These are phyloP conservation scores for Aechmea fasciata DNA, from an alignment of 176 grass and related monocot genomes.

Conservation along the genomic window DNA sequence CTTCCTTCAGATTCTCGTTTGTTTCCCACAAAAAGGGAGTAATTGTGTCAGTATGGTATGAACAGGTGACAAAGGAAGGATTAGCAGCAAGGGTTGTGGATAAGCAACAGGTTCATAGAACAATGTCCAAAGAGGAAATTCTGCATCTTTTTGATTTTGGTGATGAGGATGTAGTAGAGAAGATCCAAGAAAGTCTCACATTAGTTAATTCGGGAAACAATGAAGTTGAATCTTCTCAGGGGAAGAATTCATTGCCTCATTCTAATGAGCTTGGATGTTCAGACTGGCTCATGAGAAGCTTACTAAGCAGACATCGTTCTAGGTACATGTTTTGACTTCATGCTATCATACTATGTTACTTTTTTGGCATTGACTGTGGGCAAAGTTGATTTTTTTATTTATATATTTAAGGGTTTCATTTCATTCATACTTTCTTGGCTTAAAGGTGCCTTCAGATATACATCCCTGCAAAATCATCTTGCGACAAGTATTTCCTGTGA, in stretches of 20 bases:
- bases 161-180: constrained; percentile 67
- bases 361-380: background rate
- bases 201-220: constrained; percentile 17
- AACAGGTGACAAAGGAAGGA: constrained; percentile 95
- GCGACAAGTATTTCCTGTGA: too few relatives aligned
- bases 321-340: constrained; percentile 37
- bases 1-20: background rate
- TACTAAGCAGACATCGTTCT: constrained; percentile 51
- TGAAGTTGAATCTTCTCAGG: constrained; percentile 18
- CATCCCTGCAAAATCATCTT: too few relatives aligned
- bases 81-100: constrained; percentile 97
- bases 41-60: constrained; percentile 12
- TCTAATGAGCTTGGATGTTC: constrained; percentile 23
- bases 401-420: too few relatives aligned
- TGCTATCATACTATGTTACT: constrained; percentile 1
- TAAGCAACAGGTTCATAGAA: constrained; percentile 92
- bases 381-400: background rate
- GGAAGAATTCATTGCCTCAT: constrained; percentile 18
- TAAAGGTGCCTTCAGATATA: too few relatives aligned
- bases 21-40: background rate
- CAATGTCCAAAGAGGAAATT: constrained; percentile 97
- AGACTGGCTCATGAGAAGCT: constrained; percentile 68
- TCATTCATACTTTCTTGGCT: too few relatives aligned
- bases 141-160: constrained; percentile 92
- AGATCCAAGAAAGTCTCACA: constrained; percentile 23